phyloP scores from a whole-genome alignment of 2,329 filamentous ascomycete species.

The Claviceps arundinis region DNA sequence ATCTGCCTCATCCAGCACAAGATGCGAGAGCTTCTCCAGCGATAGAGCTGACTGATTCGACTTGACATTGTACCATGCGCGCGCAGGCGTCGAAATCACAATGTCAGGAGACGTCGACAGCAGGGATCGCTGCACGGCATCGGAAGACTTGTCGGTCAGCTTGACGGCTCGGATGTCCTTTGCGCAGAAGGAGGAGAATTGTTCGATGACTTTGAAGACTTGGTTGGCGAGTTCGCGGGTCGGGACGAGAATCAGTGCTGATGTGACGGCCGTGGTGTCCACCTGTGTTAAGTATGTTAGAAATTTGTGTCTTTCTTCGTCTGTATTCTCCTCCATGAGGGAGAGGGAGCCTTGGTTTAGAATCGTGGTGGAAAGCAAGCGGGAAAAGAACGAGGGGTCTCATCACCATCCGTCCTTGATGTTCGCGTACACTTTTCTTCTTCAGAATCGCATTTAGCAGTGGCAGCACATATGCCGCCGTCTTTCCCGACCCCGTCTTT shows the following conservation, averaged over 20 bases:
- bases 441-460: slow-evolving; percentile 75
- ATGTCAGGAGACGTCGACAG: slow-evolving; percentile 79
- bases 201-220: slow-evolving; percentile 64
- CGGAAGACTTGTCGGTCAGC: slow-evolving; percentile 79
- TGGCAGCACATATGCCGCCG: slow-evolving; percentile 85
- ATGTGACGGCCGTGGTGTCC: slow-evolving; percentile 41
- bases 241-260: slow-evolving; percentile 81
- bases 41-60: slow-evolving; percentile 48
- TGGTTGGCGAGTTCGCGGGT: slow-evolving; percentile 91
- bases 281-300: slow-evolving; percentile 21
- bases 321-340: too few species aligned
- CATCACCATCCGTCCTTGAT: too few species aligned
- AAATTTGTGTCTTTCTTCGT: not conserved
- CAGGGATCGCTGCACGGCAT: slow-evolving; percentile 75
- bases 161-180: slow-evolving; percentile 76
- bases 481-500: slow-evolving; percentile 94
- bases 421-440: slow-evolving; percentile 48
- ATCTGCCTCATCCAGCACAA: slow-evolving; percentile 92
- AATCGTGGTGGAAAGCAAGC: too few species aligned
- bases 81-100: slow-evolving; percentile 80
- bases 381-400: too few species aligned
- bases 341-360: too few species aligned
- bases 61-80: slow-evolving; percentile 66
- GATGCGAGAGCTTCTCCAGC: slow-evolving; percentile 55
- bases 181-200: slow-evolving; percentile 69